A percentile compares a stretch with the other conserved stretches of the same genome.
Conservation (phyloP, 768 basidiomycete genomes). For the Zangia roseola region DNA sequence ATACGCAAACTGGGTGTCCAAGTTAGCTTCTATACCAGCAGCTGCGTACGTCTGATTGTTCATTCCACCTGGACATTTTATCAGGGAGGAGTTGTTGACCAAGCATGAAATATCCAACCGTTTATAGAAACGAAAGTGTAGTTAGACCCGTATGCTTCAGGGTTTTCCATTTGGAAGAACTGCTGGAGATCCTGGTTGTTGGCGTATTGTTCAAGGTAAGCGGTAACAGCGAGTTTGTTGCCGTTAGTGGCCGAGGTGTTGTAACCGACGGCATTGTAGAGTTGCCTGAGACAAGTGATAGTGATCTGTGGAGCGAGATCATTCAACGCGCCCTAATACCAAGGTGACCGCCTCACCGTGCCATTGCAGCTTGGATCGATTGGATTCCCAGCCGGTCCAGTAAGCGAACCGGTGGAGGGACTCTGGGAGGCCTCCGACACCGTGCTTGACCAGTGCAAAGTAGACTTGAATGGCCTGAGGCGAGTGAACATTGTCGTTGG, state of each 20-base stretch:
- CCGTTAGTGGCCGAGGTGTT: conserved; percentile 39
- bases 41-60: conserved; percentile 54
- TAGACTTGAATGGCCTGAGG: conserved; percentile 42
- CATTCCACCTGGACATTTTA: conserved; percentile 44
- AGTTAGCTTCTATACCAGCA: conserved; percentile 63
- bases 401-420: conserved; percentile 17
- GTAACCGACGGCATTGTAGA: conserved; percentile 54
- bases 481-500: conserved; percentile 70
- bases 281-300: conserved; percentile 48
- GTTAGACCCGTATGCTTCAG: conserved; percentile 46
- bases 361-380: conserved; percentile 49
- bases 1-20: conserved; percentile 67
- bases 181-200: conserved; percentile 50
- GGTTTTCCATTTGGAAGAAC: conserved; percentile 50
- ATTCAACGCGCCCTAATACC: background rate
- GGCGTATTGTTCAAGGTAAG: conserved; percentile 53
- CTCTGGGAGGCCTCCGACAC: background rate
- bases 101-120: conserved; percentile 34
- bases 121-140: conserved; percentile 56
- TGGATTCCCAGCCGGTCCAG: conserved; percentile 32
- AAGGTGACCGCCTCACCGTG: conserved; percentile 18
- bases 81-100: conserved; percentile 6
- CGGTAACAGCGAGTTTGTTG: conserved; percentile 55
- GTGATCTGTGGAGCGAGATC: conserved; percentile 39
- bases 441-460: conserved; percentile 32